Conservation (phyloP, 2,329 filamentous ascomycete genomes). For the Grosmannia clavigera region DNA sequence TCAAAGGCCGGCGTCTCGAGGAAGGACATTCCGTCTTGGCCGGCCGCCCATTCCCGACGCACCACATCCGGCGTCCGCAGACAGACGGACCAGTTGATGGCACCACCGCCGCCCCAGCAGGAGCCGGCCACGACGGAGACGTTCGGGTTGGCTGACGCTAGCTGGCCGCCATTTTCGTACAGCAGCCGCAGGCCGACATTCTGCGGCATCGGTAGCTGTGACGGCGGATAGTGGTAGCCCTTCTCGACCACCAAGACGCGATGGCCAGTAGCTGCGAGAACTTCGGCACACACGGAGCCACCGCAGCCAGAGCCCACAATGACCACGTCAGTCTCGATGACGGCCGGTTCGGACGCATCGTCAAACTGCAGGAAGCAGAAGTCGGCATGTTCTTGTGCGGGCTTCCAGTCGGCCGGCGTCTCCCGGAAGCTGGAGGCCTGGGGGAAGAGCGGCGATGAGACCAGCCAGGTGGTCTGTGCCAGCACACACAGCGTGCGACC, state of each 20-base stretch:
- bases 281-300: constrained; percentile 69
- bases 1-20: constrained; percentile 67
- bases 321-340: constrained; percentile 67
- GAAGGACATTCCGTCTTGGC: constrained; percentile 52
- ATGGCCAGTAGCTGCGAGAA: constrained; percentile 63
- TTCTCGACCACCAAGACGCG: constrained; percentile 61
- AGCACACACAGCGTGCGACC: constrained; percentile 43
- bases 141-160: constrained; percentile 42
- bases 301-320: constrained; percentile 83
- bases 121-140: constrained; percentile 54
- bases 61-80: constrained; percentile 61
- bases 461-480: constrained; percentile 40
- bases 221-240: constrained; percentile 60
- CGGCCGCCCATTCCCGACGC: constrained; percentile 66
- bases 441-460: constrained; percentile 41
- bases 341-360: constrained; percentile 29
- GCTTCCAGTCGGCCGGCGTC: constrained; percentile 36
- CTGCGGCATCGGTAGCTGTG: constrained; percentile 63
- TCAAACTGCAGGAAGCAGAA: constrained; percentile 51
- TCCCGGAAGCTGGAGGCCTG: constrained; percentile 46
- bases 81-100: constrained; percentile 69
- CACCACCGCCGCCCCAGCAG: constrained; percentile 76
- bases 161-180: constrained; percentile 54
- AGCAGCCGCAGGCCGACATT: constrained; percentile 47
- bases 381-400: constrained; percentile 33